A percentile compares a stretch with the other conserved stretches of the same genome.
Evolutionary conservation across 192 early-diverging fungal genomes (phyloP).

Genomic region (Dimargaris cristalligena): DNA sequence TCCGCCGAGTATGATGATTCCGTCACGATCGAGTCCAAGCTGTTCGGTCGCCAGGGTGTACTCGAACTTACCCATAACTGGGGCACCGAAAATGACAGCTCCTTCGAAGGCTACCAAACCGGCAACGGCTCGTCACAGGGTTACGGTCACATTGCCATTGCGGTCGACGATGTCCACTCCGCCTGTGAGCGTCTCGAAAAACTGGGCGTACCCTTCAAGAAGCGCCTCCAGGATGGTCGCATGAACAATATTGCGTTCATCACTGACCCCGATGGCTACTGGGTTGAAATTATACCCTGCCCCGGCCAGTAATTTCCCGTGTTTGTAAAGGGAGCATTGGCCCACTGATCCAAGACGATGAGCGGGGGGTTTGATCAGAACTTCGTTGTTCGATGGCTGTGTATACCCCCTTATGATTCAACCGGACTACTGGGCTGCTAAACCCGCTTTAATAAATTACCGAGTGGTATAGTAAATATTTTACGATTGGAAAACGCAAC

Average conservation of each 20-base stretch:
- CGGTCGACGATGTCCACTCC: conserved; percentile 60
- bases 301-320: too few species aligned
- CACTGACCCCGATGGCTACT: conserved; percentile 71
- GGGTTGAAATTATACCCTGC: conserved; percentile 35
- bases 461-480: background rate
- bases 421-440: background rate
- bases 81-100: conserved; percentile 50
- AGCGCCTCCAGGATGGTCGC: conserved; percentile 50
- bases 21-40: conserved; percentile 18
- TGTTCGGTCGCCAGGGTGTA: conserved; percentile 47
- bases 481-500: background rate
- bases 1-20: background rate
- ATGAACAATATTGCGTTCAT: conserved; percentile 79
- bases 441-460: background rate
- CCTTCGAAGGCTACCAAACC: conserved; percentile 40
- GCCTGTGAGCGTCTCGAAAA: conserved; percentile 59
- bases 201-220: conserved; percentile 54
- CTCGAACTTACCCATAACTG: conserved; percentile 80
- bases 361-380: background rate
- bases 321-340: background rate
- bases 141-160: conserved; percentile 68
- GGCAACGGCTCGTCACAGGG: conserved; percentile 59
- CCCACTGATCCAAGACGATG: too few species aligned
- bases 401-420: background rate
- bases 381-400: background rate